These are phyloP conservation scores for Saccharata proteae DNA, from an alignment of 2,329 filamentous ascomycete species.

Conservation along the genomic window DNA sequence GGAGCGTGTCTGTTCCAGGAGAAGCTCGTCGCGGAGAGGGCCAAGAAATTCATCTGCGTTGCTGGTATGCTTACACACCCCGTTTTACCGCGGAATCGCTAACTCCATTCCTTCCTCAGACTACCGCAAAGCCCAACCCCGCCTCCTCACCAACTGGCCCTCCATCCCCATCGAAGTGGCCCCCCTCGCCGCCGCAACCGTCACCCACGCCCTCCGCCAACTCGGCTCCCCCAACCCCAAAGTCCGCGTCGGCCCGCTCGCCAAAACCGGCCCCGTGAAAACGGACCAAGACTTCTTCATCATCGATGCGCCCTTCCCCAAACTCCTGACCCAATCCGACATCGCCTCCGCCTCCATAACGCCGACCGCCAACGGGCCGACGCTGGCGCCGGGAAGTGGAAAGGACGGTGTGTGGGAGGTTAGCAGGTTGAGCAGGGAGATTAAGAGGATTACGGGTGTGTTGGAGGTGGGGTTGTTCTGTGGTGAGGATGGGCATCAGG, in stretches of 20 bases:
- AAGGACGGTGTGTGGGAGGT: slow-evolving; percentile 69
- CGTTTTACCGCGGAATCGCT: neutral
- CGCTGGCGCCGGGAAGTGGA: slow-evolving; percentile 37
- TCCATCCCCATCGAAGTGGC: slow-evolving; percentile 87
- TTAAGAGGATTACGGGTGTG: slow-evolving; percentile 76
- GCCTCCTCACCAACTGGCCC: slow-evolving; percentile 67
- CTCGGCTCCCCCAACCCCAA: slow-evolving; percentile 62
- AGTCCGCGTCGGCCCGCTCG: slow-evolving; percentile 59
- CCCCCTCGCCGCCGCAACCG: slow-evolving; percentile 66
- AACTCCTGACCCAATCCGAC: slow-evolving; percentile 54
- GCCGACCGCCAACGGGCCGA: slow-evolving; percentile 12
- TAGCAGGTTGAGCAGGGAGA: slow-evolving; percentile 54
- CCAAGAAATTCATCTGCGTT: slow-evolving; percentile 77
- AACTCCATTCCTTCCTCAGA: slow-evolving; percentile 37
- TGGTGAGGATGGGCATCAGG: slow-evolving; percentile 64
- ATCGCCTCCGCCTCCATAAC: slow-evolving; percentile 17
- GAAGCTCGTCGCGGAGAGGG: slow-evolving; percentile 80
- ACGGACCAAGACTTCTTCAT: slow-evolving; percentile 84
- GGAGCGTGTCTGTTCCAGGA: slow-evolving; percentile 97
- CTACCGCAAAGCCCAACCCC: slow-evolving; percentile 74
- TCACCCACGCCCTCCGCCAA: slow-evolving; percentile 57
- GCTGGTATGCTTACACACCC: slow-evolving; percentile 46
- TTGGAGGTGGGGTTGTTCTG: slow-evolving; percentile 87
- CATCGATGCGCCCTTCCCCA: slow-evolving; percentile 77
- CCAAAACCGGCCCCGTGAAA: slow-evolving; percentile 71